phyloP scores from a whole-genome alignment of 805 yeast species.

The Lipomyces yamanashiensis region DNA sequence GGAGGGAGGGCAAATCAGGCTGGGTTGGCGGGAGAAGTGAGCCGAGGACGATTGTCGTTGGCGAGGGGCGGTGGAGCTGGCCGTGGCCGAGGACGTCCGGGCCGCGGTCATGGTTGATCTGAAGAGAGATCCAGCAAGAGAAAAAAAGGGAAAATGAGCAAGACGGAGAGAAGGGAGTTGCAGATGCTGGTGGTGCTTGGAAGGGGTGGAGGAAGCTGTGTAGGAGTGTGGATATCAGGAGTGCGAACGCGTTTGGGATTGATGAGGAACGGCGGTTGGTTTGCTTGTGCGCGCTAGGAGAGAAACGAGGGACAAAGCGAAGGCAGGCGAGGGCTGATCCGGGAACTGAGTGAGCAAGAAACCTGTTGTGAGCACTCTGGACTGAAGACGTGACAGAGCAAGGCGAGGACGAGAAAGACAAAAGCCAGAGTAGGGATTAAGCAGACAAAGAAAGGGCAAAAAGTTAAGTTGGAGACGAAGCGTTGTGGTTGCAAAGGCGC shows the following conservation, averaged over 20 bases:
- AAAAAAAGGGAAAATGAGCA: background rate
- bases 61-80: slow-evolving; percentile 3
- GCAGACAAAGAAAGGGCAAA: background rate
- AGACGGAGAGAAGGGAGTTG: background rate
- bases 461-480: background rate
- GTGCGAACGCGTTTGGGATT: too few species aligned
- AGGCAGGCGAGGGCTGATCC: background rate
- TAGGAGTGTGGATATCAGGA: too few species aligned
- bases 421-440: background rate
- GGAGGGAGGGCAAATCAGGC: background rate
- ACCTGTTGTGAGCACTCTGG: too few species aligned
- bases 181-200: background rate
- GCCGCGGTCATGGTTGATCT: background rate
- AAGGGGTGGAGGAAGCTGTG: background rate
- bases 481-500: background rate
- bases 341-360: background rate
- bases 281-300: background rate
- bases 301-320: background rate
- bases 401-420: background rate
- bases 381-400: too few species aligned
- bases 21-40: background rate
- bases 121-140: background rate
- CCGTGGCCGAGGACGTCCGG: slow-evolving; percentile 1
- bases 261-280: background rate
- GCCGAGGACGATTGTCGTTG: background rate